phyloP scores from a whole-genome alignment of 1,284 basidiomycete genomes.

The Spongispora temasekensis region DNA sequence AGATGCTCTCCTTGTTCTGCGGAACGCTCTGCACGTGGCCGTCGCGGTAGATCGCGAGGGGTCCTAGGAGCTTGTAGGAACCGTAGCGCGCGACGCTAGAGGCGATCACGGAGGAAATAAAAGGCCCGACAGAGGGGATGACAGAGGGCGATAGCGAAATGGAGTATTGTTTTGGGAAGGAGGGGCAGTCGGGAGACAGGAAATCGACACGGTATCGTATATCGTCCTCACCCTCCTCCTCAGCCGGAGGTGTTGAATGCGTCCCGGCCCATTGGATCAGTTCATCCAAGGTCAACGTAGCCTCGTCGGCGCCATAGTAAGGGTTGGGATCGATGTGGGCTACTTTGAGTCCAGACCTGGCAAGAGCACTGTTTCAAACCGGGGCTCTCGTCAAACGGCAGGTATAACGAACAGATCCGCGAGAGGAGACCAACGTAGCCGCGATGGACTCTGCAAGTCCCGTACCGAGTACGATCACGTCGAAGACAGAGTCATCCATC shows the following conservation, averaged over 20 bases:
- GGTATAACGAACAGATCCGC: not conserved
- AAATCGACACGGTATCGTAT: slow-evolving; percentile 44
- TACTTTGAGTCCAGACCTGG: slow-evolving; percentile 84
- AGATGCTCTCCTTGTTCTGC: slow-evolving; percentile 90
- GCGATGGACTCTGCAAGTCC: slow-evolving; percentile 85
- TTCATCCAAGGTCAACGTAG: slow-evolving; percentile 82
- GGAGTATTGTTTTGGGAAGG: slow-evolving; percentile 77
- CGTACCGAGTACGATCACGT: slow-evolving; percentile 85
- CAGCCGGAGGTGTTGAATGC: slow-evolving; percentile 26
- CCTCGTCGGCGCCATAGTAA: slow-evolving; percentile 86
- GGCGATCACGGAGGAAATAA: slow-evolving; percentile 78
- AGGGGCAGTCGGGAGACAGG: slow-evolving; percentile 44
- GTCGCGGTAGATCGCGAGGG: slow-evolving; percentile 61
- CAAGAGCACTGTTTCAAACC: slow-evolving; percentile 88
- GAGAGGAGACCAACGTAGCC: slow-evolving; percentile 70
- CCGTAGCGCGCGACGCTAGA: slow-evolving; percentile 92
- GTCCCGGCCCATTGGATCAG: slow-evolving; percentile 67
- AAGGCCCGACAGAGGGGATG: slow-evolving; percentile 77
- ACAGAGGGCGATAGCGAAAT: slow-evolving; percentile 84
- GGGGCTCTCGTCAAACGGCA: no score
- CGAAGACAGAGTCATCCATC: slow-evolving; percentile 58
- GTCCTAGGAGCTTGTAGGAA: slow-evolving; percentile 86
- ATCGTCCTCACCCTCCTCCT: no score
- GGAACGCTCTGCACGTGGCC: slow-evolving; percentile 70
- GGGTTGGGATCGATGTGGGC: slow-evolving; percentile 85